Base-by-base conservation (phyloP, 345 rosid genomes). In the Barbarea vulgaris region DNA sequence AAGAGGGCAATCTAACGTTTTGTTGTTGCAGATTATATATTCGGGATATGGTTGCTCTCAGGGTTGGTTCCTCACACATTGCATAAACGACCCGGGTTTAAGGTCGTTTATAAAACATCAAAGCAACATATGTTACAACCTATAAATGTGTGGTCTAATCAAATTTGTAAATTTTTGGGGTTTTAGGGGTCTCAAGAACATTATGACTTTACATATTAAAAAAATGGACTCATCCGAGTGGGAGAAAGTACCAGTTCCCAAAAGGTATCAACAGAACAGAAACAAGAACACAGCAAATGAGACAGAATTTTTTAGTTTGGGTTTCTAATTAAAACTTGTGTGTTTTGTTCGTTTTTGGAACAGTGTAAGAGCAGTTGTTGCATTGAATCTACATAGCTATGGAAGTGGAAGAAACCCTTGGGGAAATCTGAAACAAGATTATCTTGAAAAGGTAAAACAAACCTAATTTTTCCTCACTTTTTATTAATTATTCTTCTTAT, bases 1-100 rank as follows among this genome's bases (percentile, higher is more conserved):
- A 36, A 7, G 57, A 39, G 61, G 17, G 25, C 3, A 4, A 41
- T 10, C 50, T 62, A 25, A 76, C n/a, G 0, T 41, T 65, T 48
- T 68, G 57, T 27, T 65, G 21, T 76, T 59, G 70, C 87, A 95
- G 99, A 70, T 95, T 69, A 90, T 95, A 63, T 95, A 95, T 82
- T 95, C 98, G 10, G 82, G 97, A 67, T 95, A 92, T 78, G 88
- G 83, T 77, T 95, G 99, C 84, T 81, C 87, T 67, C 99, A 95
- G 80, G 99, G 99, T 74, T 93, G 98, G 99, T 95, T 95, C 69
- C 85, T 93, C 80, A 90, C 98, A 3, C 98, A 97, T 76, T 95
- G 94, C 83, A 91, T 67, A 15, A 88, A 87, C 48, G 87, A 87
- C 82, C 99, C 99, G 17, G 74, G 90, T 72, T 84, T 93, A 81